Percentiles rank a stretch among this genome's conserved stretches.
These are phyloP conservation scores for Trichopus zeylanicus DNA, from an alignment of 116 monocot genomes.

Conservation along the genomic window DNA sequence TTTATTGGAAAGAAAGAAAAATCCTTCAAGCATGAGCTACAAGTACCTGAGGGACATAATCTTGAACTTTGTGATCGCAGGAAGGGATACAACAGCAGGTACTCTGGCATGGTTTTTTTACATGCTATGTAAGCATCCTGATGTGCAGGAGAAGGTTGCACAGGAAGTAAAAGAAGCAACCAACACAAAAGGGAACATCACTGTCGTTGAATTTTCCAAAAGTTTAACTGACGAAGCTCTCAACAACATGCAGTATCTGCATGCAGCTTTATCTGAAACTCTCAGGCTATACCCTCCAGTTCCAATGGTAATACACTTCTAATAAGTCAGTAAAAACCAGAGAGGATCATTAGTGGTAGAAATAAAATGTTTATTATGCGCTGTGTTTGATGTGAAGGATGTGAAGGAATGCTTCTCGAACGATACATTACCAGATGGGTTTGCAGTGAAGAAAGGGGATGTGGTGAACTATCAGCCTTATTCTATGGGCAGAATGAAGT, in stretches of 20 bases:
- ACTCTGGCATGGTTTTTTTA: constrained; percentile 41
- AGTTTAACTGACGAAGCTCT: constrained; percentile 21
- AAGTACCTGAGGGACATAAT: constrained; percentile 33
- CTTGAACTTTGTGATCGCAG: constrained; percentile 33
- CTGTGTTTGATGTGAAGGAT: no score
- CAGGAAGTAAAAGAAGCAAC: constrained; percentile 19
- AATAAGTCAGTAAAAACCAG: neutral
- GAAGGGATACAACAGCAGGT: constrained; percentile 33
- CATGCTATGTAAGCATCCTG: constrained; percentile 28
- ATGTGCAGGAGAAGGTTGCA: constrained; percentile 27
- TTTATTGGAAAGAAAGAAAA: constrained; percentile 15
- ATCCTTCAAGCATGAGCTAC: constrained; percentile 13
- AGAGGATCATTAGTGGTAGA: neutral
- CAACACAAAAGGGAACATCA: neutral
- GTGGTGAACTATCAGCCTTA: constrained; percentile 34
- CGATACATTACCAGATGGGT: constrained; percentile 45
- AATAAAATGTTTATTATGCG: neutral
- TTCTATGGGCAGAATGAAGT: constrained; percentile 62
- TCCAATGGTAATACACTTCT: constrained; percentile 14
- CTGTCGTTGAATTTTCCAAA: constrained; percentile 10
- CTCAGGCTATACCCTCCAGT: constrained; percentile 33
- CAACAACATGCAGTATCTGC: constrained; percentile 27
- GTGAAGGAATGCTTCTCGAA: constrained; percentile 38
- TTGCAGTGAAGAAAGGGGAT: constrained; percentile 37
- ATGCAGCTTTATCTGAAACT: constrained; percentile 30